Evolutionary conservation across 2,329 filamentous ascomycete species (phyloP).

Genomic region (Atkinsonella hypoxylon): DNA sequence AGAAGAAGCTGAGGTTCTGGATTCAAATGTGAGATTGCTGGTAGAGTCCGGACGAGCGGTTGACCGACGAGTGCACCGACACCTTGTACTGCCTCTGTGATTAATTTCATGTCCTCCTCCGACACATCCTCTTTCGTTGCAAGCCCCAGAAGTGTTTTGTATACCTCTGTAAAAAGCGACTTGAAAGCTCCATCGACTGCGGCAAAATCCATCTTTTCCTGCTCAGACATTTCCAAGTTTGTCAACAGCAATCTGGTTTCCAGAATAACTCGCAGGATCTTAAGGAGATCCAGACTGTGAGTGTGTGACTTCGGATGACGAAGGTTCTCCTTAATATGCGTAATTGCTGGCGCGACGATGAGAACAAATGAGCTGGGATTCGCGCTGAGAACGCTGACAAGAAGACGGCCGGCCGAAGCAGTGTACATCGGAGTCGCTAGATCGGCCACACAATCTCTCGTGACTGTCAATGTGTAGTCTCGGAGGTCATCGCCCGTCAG

Average conservation of each 20-base stretch:
- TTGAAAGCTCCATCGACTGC: constrained; percentile 25
- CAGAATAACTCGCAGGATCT: constrained; percentile 38
- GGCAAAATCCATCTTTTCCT: constrained; percentile 26
- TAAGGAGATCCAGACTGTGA: constrained; percentile 40
- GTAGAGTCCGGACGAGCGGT: constrained; percentile 7
- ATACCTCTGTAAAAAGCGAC: constrained; percentile 31
- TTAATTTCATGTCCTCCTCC: constrained; percentile 27
- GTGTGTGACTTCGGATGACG: constrained; percentile 36
- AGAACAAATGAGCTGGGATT: constrained; percentile 35
- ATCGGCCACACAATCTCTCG: constrained; percentile 41
- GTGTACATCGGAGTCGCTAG: constrained; percentile 41
- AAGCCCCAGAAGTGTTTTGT: constrained; percentile 24
- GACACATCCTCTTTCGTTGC: constrained; percentile 16
- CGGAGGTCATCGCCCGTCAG: constrained; percentile 32
- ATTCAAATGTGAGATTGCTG: not conserved
- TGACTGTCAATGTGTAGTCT: constrained; percentile 35
- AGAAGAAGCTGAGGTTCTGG: constrained; percentile 19
- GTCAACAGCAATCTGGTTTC: constrained; percentile 31
- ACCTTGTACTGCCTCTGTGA: constrained; percentile 33
- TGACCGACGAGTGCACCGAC: constrained; percentile 34
- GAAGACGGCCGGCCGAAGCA: constrained; percentile 37
- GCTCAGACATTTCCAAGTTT: constrained; percentile 19
- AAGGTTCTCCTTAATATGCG: constrained; percentile 38
- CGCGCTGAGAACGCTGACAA: constrained; percentile 38
- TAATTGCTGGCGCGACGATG: constrained; percentile 32